Conservation (phyloP, 495 filamentous ascomycete genomes). For the Hypoxylon fragiforme region DNA sequence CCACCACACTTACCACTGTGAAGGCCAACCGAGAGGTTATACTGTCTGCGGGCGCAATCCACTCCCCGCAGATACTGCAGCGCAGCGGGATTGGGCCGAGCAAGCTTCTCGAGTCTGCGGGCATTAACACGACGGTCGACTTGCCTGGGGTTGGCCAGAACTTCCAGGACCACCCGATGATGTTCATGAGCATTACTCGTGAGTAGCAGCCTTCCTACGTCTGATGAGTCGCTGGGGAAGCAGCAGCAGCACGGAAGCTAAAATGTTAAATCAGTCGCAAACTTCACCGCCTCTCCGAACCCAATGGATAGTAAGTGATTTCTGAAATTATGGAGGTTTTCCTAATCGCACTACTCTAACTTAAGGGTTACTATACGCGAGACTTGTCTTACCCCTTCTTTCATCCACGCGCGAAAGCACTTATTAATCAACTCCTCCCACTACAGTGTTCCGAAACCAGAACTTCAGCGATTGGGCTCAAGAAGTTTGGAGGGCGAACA, state of each 20-base stretch:
- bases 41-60: slow-evolving; percentile 59
- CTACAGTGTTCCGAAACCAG: slow-evolving; percentile 36
- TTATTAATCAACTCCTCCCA: too few relatives aligned
- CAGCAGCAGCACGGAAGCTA: slow-evolving; percentile 2
- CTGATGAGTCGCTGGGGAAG: not conserved
- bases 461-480: slow-evolving; percentile 45
- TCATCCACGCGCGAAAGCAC: too few relatives aligned
- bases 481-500: slow-evolving; percentile 41
- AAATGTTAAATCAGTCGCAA: slow-evolving; percentile 41
- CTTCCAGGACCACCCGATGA: slow-evolving; percentile 60
- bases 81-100: slow-evolving; percentile 59
- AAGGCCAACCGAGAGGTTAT: slow-evolving; percentile 60
- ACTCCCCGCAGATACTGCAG: slow-evolving; percentile 62
- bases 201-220: slow-evolving; percentile 9
- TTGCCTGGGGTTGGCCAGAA: slow-evolving; percentile 62
- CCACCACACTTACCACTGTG: slow-evolving; percentile 32
- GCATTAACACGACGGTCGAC: slow-evolving; percentile 53
- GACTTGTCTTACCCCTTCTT: too few relatives aligned
- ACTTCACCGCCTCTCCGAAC: slow-evolving; percentile 39
- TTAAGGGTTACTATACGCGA: too few relatives aligned
- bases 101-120: slow-evolving; percentile 48
- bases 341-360: too few relatives aligned
- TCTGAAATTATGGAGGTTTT: too few relatives aligned
- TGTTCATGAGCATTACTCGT: slow-evolving; percentile 39
- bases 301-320: slow-evolving; percentile 31